Conservation (phyloP, 108 stramenopile genomes). For the Craspedostauros australis region DNA sequence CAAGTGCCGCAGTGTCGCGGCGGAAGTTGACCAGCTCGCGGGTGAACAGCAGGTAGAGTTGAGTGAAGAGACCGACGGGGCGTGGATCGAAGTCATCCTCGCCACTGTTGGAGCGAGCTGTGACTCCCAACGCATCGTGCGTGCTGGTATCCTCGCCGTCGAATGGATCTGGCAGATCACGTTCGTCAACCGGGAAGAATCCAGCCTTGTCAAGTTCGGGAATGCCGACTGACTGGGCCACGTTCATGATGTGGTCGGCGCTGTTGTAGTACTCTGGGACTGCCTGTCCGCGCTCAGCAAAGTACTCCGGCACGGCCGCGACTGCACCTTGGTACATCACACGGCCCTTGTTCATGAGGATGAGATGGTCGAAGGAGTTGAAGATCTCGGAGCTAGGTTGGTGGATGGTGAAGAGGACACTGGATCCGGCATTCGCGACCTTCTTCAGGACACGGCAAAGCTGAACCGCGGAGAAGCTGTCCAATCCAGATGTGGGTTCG, state of each 20-base stretch:
- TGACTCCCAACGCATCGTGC: conserved; percentile 35
- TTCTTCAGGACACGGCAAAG: conserved; percentile 70
- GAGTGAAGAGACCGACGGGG: conserved; percentile 36
- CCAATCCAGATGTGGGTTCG: conserved; percentile 43
- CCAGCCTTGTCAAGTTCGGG: conserved; percentile 37
- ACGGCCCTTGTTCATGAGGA: conserved; percentile 64
- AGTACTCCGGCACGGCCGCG: conserved; percentile 35
- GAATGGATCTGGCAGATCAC: conserved; percentile 27
- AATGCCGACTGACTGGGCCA: conserved; percentile 41
- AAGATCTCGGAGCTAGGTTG: conserved; percentile 86
- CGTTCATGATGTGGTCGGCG: conserved; percentile 75
- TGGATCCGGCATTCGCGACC: conserved; percentile 70
- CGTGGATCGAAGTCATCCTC: conserved; percentile 1
- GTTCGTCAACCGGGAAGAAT: conserved; percentile 46
- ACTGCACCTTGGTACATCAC: conserved; percentile 71
- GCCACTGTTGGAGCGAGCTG: conserved; percentile 2
- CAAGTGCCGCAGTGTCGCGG: conserved; percentile 50
- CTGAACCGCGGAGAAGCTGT: conserved; percentile 68
- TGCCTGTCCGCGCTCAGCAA: conserved; percentile 40
- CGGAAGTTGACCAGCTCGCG: conserved; percentile 48
- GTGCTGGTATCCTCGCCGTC: conserved; percentile 18
- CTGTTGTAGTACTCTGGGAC: conserved; percentile 70
- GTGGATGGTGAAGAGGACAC: conserved; percentile 88
- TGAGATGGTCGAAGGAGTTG: conserved; percentile 68
- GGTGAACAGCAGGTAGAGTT: conserved; percentile 39